These are phyloP conservation scores for Ophiocordyceps sinensis DNA, from an alignment of 2,329 filamentous ascomycete species.

Conservation along the genomic window DNA sequence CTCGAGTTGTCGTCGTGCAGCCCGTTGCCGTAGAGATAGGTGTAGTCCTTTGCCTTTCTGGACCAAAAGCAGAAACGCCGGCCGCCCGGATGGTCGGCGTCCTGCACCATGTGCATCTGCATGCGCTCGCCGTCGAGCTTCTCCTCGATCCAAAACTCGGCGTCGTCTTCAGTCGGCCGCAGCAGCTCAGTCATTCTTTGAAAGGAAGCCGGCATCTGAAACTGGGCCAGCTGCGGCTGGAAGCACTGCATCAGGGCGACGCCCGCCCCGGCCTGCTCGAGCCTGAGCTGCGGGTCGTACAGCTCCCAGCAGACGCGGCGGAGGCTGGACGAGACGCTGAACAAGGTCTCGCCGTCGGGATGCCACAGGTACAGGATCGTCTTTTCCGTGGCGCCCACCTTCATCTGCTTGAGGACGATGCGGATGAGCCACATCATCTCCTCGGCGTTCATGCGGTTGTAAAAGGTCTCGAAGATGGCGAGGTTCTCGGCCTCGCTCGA, in stretches of 20 bases:
- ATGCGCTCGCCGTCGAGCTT: constrained; percentile 95
- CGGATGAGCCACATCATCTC: constrained; percentile 91
- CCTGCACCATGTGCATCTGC: constrained; percentile 82
- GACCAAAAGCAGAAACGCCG: constrained; percentile 81
- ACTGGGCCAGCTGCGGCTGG: constrained; percentile 87
- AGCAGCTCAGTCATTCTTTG: constrained; percentile 61
- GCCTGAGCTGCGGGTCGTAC: constrained; percentile 53
- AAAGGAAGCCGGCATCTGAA: constrained; percentile 66
- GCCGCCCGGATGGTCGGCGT: constrained; percentile 52
- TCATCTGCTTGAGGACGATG: constrained; percentile 73
- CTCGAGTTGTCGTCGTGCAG: constrained; percentile 62
- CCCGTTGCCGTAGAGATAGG: constrained; percentile 75
- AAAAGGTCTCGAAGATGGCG: constrained; percentile 70
- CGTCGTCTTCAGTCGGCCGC: constrained; percentile 52
- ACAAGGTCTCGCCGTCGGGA: constrained; percentile 60
- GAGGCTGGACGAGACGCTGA: constrained; percentile 83
- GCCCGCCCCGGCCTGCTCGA: constrained; percentile 61
- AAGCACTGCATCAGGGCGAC: constrained; percentile 88
- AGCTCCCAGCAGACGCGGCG: constrained; percentile 92
- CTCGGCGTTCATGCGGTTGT: constrained; percentile 80
- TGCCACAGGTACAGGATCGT: constrained; percentile 79
- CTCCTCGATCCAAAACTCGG: constrained; percentile 91
- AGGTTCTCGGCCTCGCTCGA: constrained; percentile 73
- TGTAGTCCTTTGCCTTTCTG: constrained; percentile 90
- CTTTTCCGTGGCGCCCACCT: constrained; percentile 66